Evolutionary conservation across 2,329 filamentous ascomycete species (phyloP).

Genomic region (Aspergillus ustus): DNA sequence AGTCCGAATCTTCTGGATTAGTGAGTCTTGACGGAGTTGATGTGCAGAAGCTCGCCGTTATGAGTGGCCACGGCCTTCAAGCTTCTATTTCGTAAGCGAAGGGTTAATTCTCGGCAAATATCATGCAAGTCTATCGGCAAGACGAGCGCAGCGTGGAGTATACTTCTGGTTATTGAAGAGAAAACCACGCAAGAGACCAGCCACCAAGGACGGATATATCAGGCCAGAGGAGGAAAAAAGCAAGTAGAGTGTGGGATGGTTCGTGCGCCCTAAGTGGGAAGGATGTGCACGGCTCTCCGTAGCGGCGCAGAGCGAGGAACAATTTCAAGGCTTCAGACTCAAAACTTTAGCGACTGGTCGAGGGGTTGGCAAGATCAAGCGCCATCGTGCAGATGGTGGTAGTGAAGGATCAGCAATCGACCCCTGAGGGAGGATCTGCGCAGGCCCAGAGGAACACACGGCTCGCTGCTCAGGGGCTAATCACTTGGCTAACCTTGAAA

Average conservation of each 20-base stretch:
- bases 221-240: background rate
- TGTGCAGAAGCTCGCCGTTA: too few relatives aligned
- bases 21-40: too few relatives aligned
- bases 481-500: background rate
- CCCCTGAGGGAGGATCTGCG: slow-evolving; percentile 13
- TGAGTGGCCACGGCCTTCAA: too few relatives aligned
- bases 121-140: too few relatives aligned
- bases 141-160: background rate
- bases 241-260: background rate
- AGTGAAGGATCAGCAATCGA: background rate
- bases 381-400: background rate
- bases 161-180: background rate
- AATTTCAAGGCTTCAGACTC: background rate
- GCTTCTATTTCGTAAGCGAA: too few relatives aligned
- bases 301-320: background rate
- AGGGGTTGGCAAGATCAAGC: background rate
- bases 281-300: slow-evolving; percentile 16
- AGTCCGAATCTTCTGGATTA: background rate
- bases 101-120: too few relatives aligned
- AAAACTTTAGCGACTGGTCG: background rate
- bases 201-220: background rate
- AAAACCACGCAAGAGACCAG: background rate
- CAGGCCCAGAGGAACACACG: slow-evolving; percentile 4
- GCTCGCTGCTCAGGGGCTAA: slow-evolving; percentile 14
- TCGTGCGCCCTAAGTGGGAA: slow-evolving; percentile 8